Conservation (phyloP, 768 basidiomycete genomes). For the Ramaria sp. region DNA sequence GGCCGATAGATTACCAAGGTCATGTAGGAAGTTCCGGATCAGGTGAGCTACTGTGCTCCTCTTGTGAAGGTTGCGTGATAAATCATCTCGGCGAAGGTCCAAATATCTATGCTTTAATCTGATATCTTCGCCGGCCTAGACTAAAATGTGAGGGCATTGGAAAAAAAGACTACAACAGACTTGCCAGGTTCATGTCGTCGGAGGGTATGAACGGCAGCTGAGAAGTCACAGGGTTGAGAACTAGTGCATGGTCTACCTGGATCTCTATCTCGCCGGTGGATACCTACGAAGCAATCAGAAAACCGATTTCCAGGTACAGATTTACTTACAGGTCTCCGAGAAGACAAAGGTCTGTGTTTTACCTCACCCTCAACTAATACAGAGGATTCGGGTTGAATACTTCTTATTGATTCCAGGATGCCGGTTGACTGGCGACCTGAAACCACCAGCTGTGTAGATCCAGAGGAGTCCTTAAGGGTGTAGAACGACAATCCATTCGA, state of each 20-base stretch:
- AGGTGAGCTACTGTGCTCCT: constrained; percentile 76
- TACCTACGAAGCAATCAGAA: constrained; percentile 27
- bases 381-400: constrained; percentile 66
- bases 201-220: constrained; percentile 81
- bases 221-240: constrained; percentile 68
- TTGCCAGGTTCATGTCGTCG: constrained; percentile 62
- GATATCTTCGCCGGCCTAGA: constrained; percentile 75
- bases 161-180: constrained; percentile 18
- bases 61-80: constrained; percentile 72
- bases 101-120: constrained; percentile 80
- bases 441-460: constrained; percentile 70
- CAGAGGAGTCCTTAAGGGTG: constrained; percentile 70
- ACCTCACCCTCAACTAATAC: constrained; percentile 70
- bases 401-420: background rate
- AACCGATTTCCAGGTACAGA: background rate
- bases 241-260: constrained; percentile 50
- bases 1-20: constrained; percentile 43
- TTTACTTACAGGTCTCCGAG: constrained; percentile 27
- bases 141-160: background rate
- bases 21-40: constrained; percentile 61
- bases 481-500: constrained; percentile 71
- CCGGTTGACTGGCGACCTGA: constrained; percentile 27
- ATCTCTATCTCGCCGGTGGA: constrained; percentile 73
- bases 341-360: constrained; percentile 47
- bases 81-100: constrained; percentile 67